phyloP scores from a whole-genome alignment of 2,329 filamentous ascomycete genomes.

The Ceratocystis cubensis region DNA sequence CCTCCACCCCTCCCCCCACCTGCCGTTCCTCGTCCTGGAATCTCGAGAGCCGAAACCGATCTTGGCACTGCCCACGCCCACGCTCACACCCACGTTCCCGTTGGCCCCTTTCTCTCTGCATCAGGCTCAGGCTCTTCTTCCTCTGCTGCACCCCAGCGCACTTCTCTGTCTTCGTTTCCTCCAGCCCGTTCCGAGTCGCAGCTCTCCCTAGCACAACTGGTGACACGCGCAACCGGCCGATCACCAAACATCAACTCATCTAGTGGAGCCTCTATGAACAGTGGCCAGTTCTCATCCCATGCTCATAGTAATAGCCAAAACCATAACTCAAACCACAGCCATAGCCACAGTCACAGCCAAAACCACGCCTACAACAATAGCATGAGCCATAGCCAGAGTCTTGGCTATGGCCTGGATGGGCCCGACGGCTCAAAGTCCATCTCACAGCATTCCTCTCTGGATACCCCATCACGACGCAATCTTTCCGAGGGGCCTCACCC shows the following conservation, averaged over 20 bases:
- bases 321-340: background rate
- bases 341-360: background rate
- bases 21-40: constrained; percentile 17
- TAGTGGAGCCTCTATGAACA: constrained; percentile 31
- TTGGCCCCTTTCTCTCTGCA: background rate
- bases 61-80: background rate
- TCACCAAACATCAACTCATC: constrained; percentile 35
- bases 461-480: constrained; percentile 34
- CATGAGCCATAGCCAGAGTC: constrained; percentile 11
- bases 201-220: constrained; percentile 34
- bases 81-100: background rate
- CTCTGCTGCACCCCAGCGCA: constrained; percentile 27
- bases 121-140: background rate
- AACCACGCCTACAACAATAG: constrained; percentile 2
- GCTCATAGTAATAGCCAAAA: background rate
- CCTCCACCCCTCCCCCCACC: constrained; percentile 9
- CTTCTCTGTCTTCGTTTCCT: constrained; percentile 54
- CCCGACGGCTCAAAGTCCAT: constrained; percentile 40
- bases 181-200: constrained; percentile 46
- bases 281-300: constrained; percentile 11
- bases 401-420: background rate
- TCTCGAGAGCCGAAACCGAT: constrained; percentile 17
- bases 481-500: constrained; percentile 39
- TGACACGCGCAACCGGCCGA: constrained; percentile 31
- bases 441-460: constrained; percentile 48